Base-by-base conservation (phyloP, 495 filamentous ascomycete genomes). In the Tuber borchii region DNA sequence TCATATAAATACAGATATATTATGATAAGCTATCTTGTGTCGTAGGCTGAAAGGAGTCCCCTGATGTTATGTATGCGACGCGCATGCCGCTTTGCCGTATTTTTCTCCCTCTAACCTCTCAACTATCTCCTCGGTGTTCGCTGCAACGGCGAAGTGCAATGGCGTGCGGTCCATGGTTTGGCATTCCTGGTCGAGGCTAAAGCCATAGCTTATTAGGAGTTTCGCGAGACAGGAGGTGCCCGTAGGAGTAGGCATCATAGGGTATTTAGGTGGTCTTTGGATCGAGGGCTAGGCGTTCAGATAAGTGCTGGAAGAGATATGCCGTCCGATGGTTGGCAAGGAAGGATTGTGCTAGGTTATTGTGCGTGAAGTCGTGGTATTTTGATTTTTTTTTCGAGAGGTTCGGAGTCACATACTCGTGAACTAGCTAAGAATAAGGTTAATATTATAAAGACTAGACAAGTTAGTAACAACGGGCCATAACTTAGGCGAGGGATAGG, bases 301-400 rank as follows among this genome's bases (percentile, higher is more conserved):
- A 26, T 5, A 65, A 31, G 56, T 65, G 56, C 26, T 65, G n/a
- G 14, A 75, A 56, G 17, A 77, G 73, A n/a, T 26, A 26, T 34
- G 69, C 44, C 1, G 74, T 22, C 22, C 73, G 37, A 2, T 73
- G 73, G 26, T 75, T 75, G 22, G 46, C 26, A 2, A 76, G 68
- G 42, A 74, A 17, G 8, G 75, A 42, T 17, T 43, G 65, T 9
- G 43, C 40, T 26, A 77, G 68, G 19, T 68, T 40, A 51, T 40
- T 45, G 31, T 12, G 68, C 14, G 39, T n/a, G 68, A n/a, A n/a
- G n/a, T n/a, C n/a, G n/a, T n/a, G n/a, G n/a, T n/a, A n/a, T n/a
- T n/a, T n/a, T n/a, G n/a, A n/a, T n/a, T n/a, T n/a, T n/a, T n/a
- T n/a, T n/a, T n/a, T n/a, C n/a, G n/a, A n/a, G n/a, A n/a, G n/a